These are phyloP conservation scores for Mastigamoeba balamuthi DNA, from an alignment of 78 protist species.

Conservation along the genomic window DNA sequence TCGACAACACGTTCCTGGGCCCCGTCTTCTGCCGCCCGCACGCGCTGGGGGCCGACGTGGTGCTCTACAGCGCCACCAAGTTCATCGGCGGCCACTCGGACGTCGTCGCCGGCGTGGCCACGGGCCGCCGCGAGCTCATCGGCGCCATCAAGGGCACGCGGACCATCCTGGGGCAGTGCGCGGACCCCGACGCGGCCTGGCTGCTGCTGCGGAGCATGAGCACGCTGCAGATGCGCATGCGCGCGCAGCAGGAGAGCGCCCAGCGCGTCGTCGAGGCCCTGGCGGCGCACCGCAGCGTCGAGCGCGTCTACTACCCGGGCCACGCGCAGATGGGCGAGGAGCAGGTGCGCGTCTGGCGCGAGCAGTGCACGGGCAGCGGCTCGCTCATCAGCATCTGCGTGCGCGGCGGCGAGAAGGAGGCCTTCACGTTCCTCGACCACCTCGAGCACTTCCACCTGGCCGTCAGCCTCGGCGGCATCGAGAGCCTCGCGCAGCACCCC, in stretches of 20 bases:
- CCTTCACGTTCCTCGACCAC: slow-evolving; percentile 38
- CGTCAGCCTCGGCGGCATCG: slow-evolving; percentile 56
- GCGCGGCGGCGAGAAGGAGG: slow-evolving; percentile 34
- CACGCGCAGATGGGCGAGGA: slow-evolving; percentile 1
- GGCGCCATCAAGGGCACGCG: background rate
- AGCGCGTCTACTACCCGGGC: slow-evolving; percentile 76
- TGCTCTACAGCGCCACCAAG: slow-evolving; percentile 85
- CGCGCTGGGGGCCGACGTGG: slow-evolving; percentile 84
- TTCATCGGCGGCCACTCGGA: slow-evolving; percentile 86
- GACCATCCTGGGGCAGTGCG: background rate
- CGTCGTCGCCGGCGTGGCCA: slow-evolving; percentile 68
- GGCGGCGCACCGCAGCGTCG: slow-evolving; percentile 19
- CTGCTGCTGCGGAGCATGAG: slow-evolving; percentile 68
- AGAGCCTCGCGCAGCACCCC: background rate
- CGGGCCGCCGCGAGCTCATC: background rate
- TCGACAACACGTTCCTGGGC: slow-evolving; percentile 86
- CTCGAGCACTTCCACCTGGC: slow-evolving; percentile 56
- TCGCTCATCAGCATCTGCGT: slow-evolving; percentile 57
- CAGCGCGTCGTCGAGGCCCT: slow-evolving; percentile 49
- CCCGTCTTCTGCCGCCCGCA: slow-evolving; percentile 76
- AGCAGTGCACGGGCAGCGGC: slow-evolving; percentile 13
- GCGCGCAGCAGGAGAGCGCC: slow-evolving; percentile 58
- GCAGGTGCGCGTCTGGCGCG: background rate
- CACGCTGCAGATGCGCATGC: slow-evolving; percentile 77
- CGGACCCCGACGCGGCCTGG: background rate